Evolutionary conservation across 345 rosid genomes (phyloP), one percentile per base, ranked within the genome.

Genomic region (Eucalyptus polyanthemos): DNA sequence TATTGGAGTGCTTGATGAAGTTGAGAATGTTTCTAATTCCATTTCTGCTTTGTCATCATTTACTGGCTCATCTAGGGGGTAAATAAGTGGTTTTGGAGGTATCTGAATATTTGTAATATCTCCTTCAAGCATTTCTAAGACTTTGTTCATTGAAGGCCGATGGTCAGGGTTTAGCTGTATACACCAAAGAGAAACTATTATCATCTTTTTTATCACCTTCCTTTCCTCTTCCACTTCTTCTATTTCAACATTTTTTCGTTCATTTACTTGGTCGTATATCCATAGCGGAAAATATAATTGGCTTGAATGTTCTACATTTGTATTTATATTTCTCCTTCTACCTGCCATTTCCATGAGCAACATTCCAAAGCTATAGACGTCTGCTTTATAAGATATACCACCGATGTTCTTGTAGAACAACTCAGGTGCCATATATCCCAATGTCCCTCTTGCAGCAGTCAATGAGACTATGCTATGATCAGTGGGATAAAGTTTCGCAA

Each of bases 51-150:
- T 17, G 22, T 69, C 80, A 16, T 69, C 21, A 5, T 34, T 3
- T 0, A 34, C 4, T 0, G 12, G 2, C 44, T 69, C 80, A 69
- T 69, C 7, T 4, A 0, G 4, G 1, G 80, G 44, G 42, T 31
- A 69, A 69, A 69, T 0, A 34, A 34, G 80, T 34, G 80, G 24
- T 45, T 45, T 45, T 45, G 47, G 47, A 45, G 47, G 80, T 4
- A 31, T 67, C 0, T 67, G 80, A 16, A 67, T 16, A 3, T 31
- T 67, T 16, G 6, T 4, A 31, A 67, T 8, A 67, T 67, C 80
- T 31, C 80, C 42, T 67, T 67, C 80, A 31, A 67, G 80, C 13
- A 67, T 9, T 67, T 31, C 40, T 31, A 67, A 3, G 11, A 67
- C 42, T 31, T 67, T 67, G 40, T 9, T 31, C 42, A 67, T 31